Base-by-base conservation (phyloP, 306 rosid species). In the Quercus mongolica region DNA sequence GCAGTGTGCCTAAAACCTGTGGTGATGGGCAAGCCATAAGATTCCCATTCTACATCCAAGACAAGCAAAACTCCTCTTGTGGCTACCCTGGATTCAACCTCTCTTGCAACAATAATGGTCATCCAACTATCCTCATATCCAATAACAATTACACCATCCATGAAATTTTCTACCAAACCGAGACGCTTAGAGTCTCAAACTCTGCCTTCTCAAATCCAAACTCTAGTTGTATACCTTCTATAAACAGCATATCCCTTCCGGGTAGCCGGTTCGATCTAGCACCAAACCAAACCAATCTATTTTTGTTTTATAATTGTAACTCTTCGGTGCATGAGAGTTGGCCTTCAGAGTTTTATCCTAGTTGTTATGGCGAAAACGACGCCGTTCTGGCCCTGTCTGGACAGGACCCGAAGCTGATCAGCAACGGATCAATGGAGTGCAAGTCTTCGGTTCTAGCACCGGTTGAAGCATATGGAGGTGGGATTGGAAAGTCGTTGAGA, bases 81-180 rank as follows among this genome's bases (percentile, higher is more conserved):
- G 90, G 90, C 8, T 80, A 56, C 63, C 82, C 82, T 10, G 80
- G 86, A 25, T 86, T 86, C 44, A 3, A 5, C 1, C 6, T 86
- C 58, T 70, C 76, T 15, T 86, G 90, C 75, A 26, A 78, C n/a
- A 30, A 1, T 9, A 20, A 56, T 3, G 83, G 65, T 69, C 59
- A 18, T 52, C 74, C 87, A 18, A 17, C 69, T 49, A 58, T 86
- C 68, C 46, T 14, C 0, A 15, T 81, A 54, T 9, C 54, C 18
- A 68, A 26, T 3, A 11, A 18, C 14, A 13, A 65, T 12, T 69
- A 84, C 74, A 14, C 4, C 41, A 11, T 87, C 73, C 84, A 5
- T 63, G 1, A 51, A 1, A 83, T 87, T 73, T 67, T 35, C 56
- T 83, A 83, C 72, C 61, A 72, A 18, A 35, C 0, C 8, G 57